Conservation (phyloP, 352 stramenopile species). For the Hyaloperonospora brassicae region DNA sequence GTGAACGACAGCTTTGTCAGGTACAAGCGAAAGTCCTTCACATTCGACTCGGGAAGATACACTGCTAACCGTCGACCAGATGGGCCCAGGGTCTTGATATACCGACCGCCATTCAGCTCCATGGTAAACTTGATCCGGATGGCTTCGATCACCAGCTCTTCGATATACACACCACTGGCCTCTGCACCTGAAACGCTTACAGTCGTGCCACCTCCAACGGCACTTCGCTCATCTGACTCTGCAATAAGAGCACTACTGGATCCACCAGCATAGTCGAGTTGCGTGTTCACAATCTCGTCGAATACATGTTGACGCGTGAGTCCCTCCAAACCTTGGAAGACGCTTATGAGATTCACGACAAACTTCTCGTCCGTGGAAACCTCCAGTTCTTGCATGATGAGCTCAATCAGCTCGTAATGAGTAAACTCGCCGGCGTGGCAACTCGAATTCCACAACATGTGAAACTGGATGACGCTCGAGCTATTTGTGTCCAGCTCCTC, state of each 20-base stretch:
- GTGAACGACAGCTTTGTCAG: constrained; percentile 76
- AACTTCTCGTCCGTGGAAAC: constrained; percentile 88
- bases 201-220: constrained; percentile 13
- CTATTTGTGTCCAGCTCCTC: constrained; percentile 64
- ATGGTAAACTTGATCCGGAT: constrained; percentile 83
- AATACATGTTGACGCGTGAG: constrained; percentile 69
- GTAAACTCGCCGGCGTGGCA: constrained; percentile 71
- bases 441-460: constrained; percentile 81
- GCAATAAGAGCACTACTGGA: constrained; percentile 15
- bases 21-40: constrained; percentile 83
- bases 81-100: constrained; percentile 78
- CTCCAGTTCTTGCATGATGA: constrained; percentile 84
- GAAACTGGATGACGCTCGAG: constrained; percentile 74
- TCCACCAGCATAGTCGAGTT: constrained; percentile 49
- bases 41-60: constrained; percentile 84
- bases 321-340: constrained; percentile 79
- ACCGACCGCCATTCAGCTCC: constrained; percentile 75
- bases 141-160: constrained; percentile 78
- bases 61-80: constrained; percentile 64
- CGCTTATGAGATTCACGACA: constrained; percentile 83
- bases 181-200: constrained; percentile 22
- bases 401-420: constrained; percentile 81
- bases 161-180: constrained; percentile 70
- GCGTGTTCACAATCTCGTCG: constrained; percentile 72
- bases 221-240: constrained; percentile 19